Percentiles rank a stretch among this genome's conserved stretches.
Evolutionary conservation across 1,139 yeast species (phyloP).

Genomic region (Pichia sp.): DNA sequence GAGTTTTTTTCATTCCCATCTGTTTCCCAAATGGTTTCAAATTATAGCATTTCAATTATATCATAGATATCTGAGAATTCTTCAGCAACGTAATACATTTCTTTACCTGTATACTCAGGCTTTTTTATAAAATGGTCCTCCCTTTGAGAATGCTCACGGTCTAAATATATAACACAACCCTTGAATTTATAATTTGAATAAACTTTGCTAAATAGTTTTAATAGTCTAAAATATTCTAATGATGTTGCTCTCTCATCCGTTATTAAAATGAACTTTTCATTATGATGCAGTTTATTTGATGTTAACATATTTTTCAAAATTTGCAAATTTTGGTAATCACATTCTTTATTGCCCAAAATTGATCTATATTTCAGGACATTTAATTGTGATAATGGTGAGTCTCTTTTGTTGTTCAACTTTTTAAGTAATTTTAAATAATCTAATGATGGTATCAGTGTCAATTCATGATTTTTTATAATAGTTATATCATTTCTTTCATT

Average conservation of each 20-base stretch:
- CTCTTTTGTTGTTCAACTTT: slow-evolving; percentile 1
- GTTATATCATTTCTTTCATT: slow-evolving; percentile 18
- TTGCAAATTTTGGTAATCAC: slow-evolving; percentile 19
- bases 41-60: slow-evolving; percentile 16
- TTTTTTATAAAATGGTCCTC: slow-evolving; percentile 5
- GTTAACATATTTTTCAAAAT: slow-evolving; percentile 8
- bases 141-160: slow-evolving; percentile 4
- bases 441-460: slow-evolving; percentile 16
- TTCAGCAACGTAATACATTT: slow-evolving; percentile 18
- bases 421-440: slow-evolving; percentile 13
- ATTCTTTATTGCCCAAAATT: slow-evolving; percentile 18
- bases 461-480: slow-evolving; percentile 19
- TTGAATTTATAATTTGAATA: slow-evolving; percentile 6
- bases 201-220: slow-evolving; percentile 15
- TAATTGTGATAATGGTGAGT: slow-evolving; percentile 4
- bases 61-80: slow-evolving; percentile 19
- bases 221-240: slow-evolving; percentile 19
- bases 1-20: too few species aligned
- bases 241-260: slow-evolving; percentile 20
- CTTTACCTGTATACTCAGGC: slow-evolving; percentile 11
- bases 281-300: slow-evolving; percentile 6
- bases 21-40: too few species aligned
- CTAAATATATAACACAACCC: slow-evolving; percentile 20
- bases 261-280: slow-evolving; percentile 18
- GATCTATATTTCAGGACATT: slow-evolving; percentile 15